Evolutionary conservation across 1,284 basidiomycete genomes (phyloP).

Genomic region (Fomitopsis palustris): DNA sequence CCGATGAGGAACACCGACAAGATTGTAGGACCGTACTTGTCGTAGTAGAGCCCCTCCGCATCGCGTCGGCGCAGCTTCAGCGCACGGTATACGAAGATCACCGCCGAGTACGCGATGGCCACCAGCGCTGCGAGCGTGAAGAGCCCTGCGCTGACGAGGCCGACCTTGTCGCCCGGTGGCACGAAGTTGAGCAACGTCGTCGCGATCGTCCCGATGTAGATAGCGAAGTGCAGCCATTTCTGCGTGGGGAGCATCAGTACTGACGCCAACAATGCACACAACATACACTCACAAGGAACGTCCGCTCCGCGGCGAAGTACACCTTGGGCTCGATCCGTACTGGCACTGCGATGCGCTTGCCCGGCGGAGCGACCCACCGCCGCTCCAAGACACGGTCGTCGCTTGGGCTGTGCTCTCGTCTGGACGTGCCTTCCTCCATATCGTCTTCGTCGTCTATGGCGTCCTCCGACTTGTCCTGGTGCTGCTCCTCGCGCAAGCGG

Average conservation of each 20-base stretch:
- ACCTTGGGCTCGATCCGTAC: constrained; percentile 97
- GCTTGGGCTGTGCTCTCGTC: constrained; percentile 29
- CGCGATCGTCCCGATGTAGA: constrained; percentile 86
- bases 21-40: constrained; percentile 80
- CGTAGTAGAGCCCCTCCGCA: constrained; percentile 85
- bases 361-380: constrained; percentile 78
- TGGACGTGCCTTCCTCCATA: constrained; percentile 33
- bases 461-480: constrained; percentile 19
- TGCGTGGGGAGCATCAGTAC: constrained; percentile 27
- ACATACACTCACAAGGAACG: constrained; percentile 64
- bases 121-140: constrained; percentile 92
- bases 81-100: constrained; percentile 87
- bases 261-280: constrained; percentile 2
- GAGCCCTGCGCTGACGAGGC: constrained; percentile 79
- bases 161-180: constrained; percentile 68
- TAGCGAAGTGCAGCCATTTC: constrained; percentile 94
- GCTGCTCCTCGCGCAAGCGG: constrained; percentile 42
- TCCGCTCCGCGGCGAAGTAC: constrained; percentile 94
- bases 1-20: constrained; percentile 70
- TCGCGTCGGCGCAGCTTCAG: constrained; percentile 68
- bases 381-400: constrained; percentile 60
- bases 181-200: constrained; percentile 91
- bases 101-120: constrained; percentile 85
- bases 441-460: constrained; percentile 29
- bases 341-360: constrained; percentile 90